phyloP scores from a whole-genome alignment of 768 basidiomycete species.

The Omphalotus guepiniiformis region DNA sequence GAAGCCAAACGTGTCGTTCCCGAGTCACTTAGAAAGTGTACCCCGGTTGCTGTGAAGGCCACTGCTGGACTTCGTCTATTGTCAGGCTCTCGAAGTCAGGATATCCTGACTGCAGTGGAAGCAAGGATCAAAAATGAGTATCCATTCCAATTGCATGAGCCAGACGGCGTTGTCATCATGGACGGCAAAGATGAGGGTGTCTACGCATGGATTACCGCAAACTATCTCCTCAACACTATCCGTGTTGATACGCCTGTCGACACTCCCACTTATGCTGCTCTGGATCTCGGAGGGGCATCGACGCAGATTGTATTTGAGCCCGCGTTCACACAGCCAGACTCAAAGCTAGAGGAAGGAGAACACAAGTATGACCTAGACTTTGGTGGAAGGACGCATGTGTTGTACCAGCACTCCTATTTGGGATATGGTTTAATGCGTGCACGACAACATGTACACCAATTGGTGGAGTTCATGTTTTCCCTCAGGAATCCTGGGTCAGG shows the following conservation, averaged over 20 bases:
- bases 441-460: constrained; percentile 74
- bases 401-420: constrained; percentile 97
- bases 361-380: constrained; percentile 70
- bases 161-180: constrained; percentile 68
- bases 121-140: constrained; percentile 45
- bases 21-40: constrained; percentile 49
- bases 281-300: constrained; percentile 95
- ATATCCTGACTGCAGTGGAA: constrained; percentile 59
- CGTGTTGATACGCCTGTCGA: constrained; percentile 43
- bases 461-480: constrained; percentile 82
- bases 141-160: constrained; percentile 33
- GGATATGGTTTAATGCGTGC: constrained; percentile 95
- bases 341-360: constrained; percentile 50
- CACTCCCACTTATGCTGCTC: constrained; percentile 74
- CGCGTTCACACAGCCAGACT: constrained; percentile 23
- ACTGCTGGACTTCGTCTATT: constrained; percentile 66
- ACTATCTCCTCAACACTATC: constrained; percentile 82
- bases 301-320: constrained; percentile 99
- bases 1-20: constrained; percentile 82
- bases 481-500: constrained; percentile 26
- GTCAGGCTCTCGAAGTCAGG: constrained; percentile 44
- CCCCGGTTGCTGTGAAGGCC: constrained; percentile 72
- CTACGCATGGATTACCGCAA: constrained; percentile 88
- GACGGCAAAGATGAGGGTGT: constrained; percentile 77
- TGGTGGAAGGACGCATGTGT: constrained; percentile 50